phyloP scores from a whole-genome alignment of 148 eudicot genomes.

The Persicaria maculosa region DNA sequence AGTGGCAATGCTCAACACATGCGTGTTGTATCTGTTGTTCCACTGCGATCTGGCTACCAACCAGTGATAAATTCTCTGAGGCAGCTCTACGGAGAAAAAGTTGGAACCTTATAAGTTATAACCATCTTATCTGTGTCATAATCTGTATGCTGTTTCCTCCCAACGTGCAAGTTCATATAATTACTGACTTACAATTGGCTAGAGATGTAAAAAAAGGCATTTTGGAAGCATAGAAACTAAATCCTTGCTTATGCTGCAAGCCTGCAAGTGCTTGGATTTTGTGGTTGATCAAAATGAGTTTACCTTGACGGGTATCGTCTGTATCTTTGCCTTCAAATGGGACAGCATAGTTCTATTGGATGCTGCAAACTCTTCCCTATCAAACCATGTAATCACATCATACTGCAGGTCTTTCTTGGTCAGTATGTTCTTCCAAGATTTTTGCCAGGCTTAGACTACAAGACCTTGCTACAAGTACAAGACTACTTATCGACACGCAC shows the following conservation, averaged over 20 bases:
- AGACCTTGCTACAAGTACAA: no score
- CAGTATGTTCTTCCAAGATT: no score
- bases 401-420: no score
- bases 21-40: conserved; percentile 63
- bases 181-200: not conserved
- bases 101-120: conserved; percentile 18
- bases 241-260: not conserved
- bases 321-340: no score
- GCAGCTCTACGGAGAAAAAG: conserved; percentile 38
- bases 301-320: not conserved
- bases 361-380: no score
- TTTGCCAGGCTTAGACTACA: no score
- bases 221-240: conserved; percentile 2
- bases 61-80: conserved; percentile 54
- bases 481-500: no score
- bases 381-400: no score
- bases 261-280: not conserved
- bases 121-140: conserved; percentile 3
- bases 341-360: no score
- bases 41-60: conserved; percentile 57
- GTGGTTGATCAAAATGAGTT: not conserved
- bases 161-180: not conserved
- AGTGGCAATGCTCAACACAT: conserved; percentile 78
- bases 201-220: not conserved
- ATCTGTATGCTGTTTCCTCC: not conserved